phyloP scores from a whole-genome alignment of 352 stramenopile genomes.

The Globisporangium cylindrosporum region DNA sequence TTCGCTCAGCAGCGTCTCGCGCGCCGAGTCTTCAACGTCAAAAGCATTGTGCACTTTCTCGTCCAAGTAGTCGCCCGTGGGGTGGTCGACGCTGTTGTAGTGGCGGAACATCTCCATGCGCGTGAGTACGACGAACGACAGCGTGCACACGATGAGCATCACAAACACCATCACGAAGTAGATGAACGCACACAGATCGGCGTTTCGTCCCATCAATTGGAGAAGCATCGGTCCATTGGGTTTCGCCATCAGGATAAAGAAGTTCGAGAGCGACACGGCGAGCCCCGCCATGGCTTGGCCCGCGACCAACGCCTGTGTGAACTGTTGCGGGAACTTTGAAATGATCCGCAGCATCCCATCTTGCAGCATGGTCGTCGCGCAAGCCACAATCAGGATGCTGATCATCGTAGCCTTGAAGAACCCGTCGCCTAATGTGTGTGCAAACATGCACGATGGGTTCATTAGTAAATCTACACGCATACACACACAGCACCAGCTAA shows the following conservation, averaged over 20 bases:
- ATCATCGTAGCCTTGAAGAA: conserved; percentile 81
- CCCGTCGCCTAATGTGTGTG: conserved; percentile 22
- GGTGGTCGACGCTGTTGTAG: conserved; percentile 57
- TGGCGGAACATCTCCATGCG: conserved; percentile 63
- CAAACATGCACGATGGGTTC: not conserved
- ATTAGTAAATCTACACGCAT: not conserved
- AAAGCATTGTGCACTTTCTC: conserved; percentile 10
- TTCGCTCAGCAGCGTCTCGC: conserved; percentile 36
- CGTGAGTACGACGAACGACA: conserved; percentile 56
- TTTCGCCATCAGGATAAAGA: conserved; percentile 59
- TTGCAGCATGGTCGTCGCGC: conserved; percentile 74
- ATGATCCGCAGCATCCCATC: conserved; percentile 77
- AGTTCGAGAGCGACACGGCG: conserved; percentile 67
- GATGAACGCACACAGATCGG: conserved; percentile 64
- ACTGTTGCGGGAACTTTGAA: conserved; percentile 67
- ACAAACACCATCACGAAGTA: conserved; percentile 81
- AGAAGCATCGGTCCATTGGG: conserved; percentile 16
- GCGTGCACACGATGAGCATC: conserved; percentile 49
- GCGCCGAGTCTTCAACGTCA: conserved; percentile 23
- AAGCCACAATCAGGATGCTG: conserved; percentile 69
- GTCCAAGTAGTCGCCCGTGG: conserved; percentile 22
- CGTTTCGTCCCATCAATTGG: conserved; percentile 27
- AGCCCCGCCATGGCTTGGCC: conserved; percentile 77
- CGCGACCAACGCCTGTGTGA: conserved; percentile 75
- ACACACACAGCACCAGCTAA: not conserved